Conservation (phyloP, 257 asterid species). For the Salvia hispanica region DNA sequence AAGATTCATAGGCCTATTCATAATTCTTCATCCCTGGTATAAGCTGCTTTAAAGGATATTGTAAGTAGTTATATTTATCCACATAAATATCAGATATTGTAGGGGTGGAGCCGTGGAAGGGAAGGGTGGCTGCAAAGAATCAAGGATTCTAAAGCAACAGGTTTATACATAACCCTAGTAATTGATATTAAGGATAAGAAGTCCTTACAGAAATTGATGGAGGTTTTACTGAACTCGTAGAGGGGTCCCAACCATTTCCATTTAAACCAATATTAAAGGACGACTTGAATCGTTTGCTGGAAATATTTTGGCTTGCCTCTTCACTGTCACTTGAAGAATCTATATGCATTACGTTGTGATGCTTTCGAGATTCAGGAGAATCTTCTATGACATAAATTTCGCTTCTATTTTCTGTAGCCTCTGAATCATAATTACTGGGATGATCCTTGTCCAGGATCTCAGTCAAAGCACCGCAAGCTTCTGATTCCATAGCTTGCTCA, state of each 20-base stretch:
- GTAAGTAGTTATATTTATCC: constrained; percentile 15
- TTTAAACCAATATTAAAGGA: constrained; percentile 37
- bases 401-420: constrained; percentile 32
- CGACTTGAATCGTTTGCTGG: constrained; percentile 29
- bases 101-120: no score
- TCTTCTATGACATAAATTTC: constrained; percentile 53
- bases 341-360: constrained; percentile 42
- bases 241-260: constrained; percentile 30
- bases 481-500: constrained; percentile 77
- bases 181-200: constrained; percentile 23
- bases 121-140: constrained; percentile 8
- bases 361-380: constrained; percentile 51
- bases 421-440: constrained; percentile 36
- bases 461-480: constrained; percentile 78
- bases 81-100: constrained; percentile 11
- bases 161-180: neutral
- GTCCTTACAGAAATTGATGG: constrained; percentile 52
- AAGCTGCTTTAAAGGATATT: neutral
- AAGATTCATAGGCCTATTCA: constrained; percentile 21
- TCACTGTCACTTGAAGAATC: constrained; percentile 74
- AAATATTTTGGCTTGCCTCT: constrained; percentile 34
- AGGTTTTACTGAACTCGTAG: constrained; percentile 43
- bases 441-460: constrained; percentile 65
- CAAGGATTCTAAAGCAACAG: constrained; percentile 7
- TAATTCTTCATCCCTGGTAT: constrained; percentile 2